phyloP scores from a whole-genome alignment of 805 yeast genomes.

The Metschnikowia picachoensis region DNA sequence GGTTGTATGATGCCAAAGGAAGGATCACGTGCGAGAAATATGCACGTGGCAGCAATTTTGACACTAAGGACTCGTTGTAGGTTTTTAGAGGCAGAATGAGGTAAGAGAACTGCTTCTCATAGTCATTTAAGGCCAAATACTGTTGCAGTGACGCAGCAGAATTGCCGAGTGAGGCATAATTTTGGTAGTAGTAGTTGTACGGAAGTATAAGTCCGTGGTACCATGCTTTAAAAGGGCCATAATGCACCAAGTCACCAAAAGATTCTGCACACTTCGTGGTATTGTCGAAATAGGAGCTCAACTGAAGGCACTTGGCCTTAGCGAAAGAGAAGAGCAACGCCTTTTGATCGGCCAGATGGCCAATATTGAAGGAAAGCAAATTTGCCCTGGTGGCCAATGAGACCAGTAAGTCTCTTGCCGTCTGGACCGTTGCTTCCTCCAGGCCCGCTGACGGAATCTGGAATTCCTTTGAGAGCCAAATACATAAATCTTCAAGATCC shows the following conservation, averaged over 20 bases:
- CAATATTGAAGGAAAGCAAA: not conserved
- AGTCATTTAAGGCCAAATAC: slow-evolving; percentile 12
- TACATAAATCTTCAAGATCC: slow-evolving; percentile 8
- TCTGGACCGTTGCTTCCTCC: slow-evolving; percentile 8
- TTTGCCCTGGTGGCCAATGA: slow-evolving; percentile 4
- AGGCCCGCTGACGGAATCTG: not conserved
- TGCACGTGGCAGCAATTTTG: slow-evolving; percentile 15
- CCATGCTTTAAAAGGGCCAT: slow-evolving; percentile 25
- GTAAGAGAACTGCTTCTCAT: slow-evolving; percentile 19
- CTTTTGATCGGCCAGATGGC: not conserved
- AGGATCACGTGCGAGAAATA: slow-evolving; percentile 30
- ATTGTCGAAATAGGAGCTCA: slow-evolving; percentile 15
- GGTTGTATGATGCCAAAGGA: slow-evolving; percentile 23
- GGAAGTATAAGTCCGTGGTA: slow-evolving; percentile 26
- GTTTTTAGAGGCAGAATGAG: slow-evolving; percentile 24
- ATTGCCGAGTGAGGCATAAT: slow-evolving; percentile 19
- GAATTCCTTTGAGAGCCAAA: slow-evolving; percentile 7
- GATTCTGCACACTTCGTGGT: slow-evolving; percentile 9
- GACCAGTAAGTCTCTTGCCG: slow-evolving; percentile 6
- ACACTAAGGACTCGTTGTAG: slow-evolving; percentile 5
- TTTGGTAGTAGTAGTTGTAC: slow-evolving; percentile 27
- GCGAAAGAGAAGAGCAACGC: slow-evolving; percentile 9
- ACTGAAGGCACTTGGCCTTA: slow-evolving; percentile 14
- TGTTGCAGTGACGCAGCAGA: slow-evolving; percentile 4
- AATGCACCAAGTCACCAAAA: slow-evolving; percentile 16